Conservation (phyloP, 176 grass and related monocot species). For the Hsuehochloa calcarea region DNA sequence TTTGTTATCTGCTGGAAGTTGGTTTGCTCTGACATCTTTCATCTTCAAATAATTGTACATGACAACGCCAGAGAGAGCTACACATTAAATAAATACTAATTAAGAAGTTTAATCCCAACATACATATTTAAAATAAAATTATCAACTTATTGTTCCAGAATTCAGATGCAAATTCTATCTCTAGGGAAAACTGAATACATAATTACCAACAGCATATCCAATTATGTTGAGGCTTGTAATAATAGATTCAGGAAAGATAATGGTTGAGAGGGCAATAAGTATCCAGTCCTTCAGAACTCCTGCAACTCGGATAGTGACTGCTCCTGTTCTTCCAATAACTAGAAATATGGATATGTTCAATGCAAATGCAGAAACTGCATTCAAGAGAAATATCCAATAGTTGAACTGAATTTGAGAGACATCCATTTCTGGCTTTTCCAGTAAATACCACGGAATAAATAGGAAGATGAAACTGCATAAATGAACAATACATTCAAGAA, state of each 20-base stretch:
- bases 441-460: conserved; percentile 91
- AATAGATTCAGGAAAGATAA: conserved; percentile 94
- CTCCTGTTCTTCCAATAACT: conserved; percentile 97
- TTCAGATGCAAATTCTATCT: conserved; percentile 12
- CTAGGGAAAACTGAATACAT: conserved; percentile 11
- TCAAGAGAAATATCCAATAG: conserved; percentile 92
- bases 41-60: conserved; percentile 99
- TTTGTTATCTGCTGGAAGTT: conserved; percentile 63
- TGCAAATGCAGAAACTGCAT: conserved; percentile 89
- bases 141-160: conserved; percentile 15
- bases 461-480: conserved; percentile 90
- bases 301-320: conserved; percentile 93
- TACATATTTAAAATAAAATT: conserved; percentile 8
- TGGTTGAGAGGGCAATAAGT: conserved; percentile 92
- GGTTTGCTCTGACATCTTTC: conserved; percentile 75
- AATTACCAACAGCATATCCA: conserved; percentile 95
- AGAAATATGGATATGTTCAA: conserved; percentile 99
- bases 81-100: conserved; percentile 23
- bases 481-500: conserved; percentile 35
- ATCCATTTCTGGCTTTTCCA: conserved; percentile 93
- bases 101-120: conserved; percentile 17
- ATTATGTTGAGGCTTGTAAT: conserved; percentile 99
- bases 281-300: conserved; percentile 99
- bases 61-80: conserved; percentile 93
- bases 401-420: conserved; percentile 90